Conservation (phyloP, 768 basidiomycete species). For the Boletus rex-veris region DNA sequence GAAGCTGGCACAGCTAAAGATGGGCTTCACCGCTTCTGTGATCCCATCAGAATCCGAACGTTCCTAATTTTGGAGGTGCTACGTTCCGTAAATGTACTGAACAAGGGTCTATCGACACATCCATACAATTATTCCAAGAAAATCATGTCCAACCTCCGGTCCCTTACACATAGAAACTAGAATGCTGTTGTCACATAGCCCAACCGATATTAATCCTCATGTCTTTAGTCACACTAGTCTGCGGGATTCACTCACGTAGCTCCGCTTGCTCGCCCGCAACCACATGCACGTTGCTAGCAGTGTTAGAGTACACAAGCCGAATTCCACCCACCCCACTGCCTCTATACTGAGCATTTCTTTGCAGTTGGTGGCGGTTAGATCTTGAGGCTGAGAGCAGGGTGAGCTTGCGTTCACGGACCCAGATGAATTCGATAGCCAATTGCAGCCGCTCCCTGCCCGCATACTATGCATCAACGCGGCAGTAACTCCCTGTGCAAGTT, state of each 20-base stretch:
- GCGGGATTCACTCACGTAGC: constrained; percentile 41
- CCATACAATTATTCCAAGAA: neutral
- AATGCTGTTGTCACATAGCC: constrained; percentile 24
- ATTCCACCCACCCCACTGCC: constrained; percentile 74
- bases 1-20: too few species aligned
- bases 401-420: constrained; percentile 23
- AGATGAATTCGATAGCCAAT: constrained; percentile 40
- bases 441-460: constrained; percentile 58
- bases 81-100: too few species aligned
- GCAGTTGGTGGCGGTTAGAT: constrained; percentile 45
- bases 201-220: constrained; percentile 19
- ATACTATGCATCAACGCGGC: constrained; percentile 66
- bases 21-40: too few species aligned
- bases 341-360: constrained; percentile 71
- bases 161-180: constrained; percentile 32
- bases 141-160: neutral
- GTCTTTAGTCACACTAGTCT: constrained; percentile 37
- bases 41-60: too few species aligned
- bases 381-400: constrained; percentile 22
- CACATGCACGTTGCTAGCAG: constrained; percentile 53
- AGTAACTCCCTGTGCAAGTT: constrained; percentile 51
- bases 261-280: constrained; percentile 39
- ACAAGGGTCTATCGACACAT: neutral
- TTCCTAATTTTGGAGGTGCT: too few species aligned
- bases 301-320: constrained; percentile 56